These are phyloP conservation scores for Wallemia ichthyophaga DNA, from an alignment of 1,284 basidiomycete genomes.

Conservation along the genomic window DNA sequence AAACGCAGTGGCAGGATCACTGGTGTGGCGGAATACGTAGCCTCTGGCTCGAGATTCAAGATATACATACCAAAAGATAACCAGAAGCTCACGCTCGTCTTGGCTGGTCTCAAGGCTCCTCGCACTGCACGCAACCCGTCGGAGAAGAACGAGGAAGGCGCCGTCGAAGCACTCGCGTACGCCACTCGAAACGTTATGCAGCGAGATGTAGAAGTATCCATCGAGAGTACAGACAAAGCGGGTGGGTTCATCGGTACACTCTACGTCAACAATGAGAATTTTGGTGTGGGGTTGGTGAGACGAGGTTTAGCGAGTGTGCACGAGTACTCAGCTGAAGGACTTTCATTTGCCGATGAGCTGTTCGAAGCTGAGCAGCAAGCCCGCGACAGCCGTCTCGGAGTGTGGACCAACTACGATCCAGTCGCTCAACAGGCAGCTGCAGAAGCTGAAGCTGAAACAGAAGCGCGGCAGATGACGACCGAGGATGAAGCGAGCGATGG, in stretches of 20 bases:
- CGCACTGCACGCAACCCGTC: slow-evolving; percentile 25
- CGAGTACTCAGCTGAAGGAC: slow-evolving; percentile 48
- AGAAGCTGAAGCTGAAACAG: slow-evolving; percentile 17
- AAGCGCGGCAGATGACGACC: slow-evolving; percentile 25
- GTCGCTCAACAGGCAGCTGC: slow-evolving; percentile 22
- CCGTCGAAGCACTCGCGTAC: slow-evolving; percentile 52
- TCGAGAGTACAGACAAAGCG: slow-evolving; percentile 68
- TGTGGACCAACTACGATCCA: slow-evolving; percentile 48
- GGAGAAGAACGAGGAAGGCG: slow-evolving; percentile 74
- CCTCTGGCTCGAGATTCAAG: slow-evolving; percentile 80
- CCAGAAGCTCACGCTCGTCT: slow-evolving; percentile 30
- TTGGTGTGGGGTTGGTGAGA: slow-evolving; percentile 46
- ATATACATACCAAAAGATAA: slow-evolving; percentile 70
- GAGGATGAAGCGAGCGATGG: slow-evolving; percentile 14
- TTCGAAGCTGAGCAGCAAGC: slow-evolving; percentile 59
- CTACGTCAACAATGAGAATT: slow-evolving; percentile 53
- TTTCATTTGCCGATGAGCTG: slow-evolving; percentile 47
- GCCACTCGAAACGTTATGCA: slow-evolving; percentile 58
- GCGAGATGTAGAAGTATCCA: slow-evolving; percentile 73
- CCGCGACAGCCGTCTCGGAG: slow-evolving; percentile 17
- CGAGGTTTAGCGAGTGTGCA: slow-evolving; percentile 69
- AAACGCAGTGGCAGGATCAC: slow-evolving; percentile 58
- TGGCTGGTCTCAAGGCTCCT: slow-evolving; percentile 13
- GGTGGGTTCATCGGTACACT: slow-evolving; percentile 84
- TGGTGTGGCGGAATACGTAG: slow-evolving; percentile 75